These are phyloP conservation scores for Kazachstania taianensis DNA, from an alignment of 805 yeast genomes.

Conservation along the genomic window DNA sequence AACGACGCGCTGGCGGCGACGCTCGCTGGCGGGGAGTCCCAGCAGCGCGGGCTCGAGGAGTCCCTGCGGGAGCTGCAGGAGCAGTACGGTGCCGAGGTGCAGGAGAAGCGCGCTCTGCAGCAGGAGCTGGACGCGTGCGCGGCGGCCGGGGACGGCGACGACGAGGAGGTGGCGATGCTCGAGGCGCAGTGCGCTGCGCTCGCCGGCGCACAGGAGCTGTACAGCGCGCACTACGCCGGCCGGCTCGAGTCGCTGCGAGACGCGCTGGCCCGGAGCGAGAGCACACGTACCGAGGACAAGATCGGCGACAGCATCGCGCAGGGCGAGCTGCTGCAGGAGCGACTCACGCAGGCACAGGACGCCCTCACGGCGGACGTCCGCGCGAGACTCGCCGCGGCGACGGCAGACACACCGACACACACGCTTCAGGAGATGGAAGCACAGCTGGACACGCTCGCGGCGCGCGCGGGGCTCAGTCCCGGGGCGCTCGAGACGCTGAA, in stretches of 20 bases:
- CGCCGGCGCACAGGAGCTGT: neutral
- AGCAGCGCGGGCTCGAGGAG: conserved; percentile 39
- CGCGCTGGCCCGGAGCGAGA: neutral
- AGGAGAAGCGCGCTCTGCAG: neutral
- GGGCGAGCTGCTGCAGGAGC: neutral
- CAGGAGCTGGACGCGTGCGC: neutral
- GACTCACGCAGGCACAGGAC: neutral
- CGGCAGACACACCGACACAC: neutral
- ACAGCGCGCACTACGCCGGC: neutral
- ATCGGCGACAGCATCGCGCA: neutral
- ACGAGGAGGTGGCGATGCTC: too few species aligned
- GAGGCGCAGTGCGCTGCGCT: neutral
- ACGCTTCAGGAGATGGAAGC: neutral
- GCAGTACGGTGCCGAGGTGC: conserved; percentile 3
- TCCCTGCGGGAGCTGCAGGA: conserved; percentile 16
- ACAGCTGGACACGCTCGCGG: neutral
- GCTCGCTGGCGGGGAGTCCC: neutral
- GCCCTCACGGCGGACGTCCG: neutral
- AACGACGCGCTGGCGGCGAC: conserved; percentile 34
- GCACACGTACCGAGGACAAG: neutral
- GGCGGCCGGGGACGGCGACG: neutral
- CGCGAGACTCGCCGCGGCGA: neutral
- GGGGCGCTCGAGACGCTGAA: neutral
- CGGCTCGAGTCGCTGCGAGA: neutral
- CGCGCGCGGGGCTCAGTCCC: neutral